Evolutionary conservation across 345 rosid species (phyloP).

Genomic region (Eutrema japonicum): DNA sequence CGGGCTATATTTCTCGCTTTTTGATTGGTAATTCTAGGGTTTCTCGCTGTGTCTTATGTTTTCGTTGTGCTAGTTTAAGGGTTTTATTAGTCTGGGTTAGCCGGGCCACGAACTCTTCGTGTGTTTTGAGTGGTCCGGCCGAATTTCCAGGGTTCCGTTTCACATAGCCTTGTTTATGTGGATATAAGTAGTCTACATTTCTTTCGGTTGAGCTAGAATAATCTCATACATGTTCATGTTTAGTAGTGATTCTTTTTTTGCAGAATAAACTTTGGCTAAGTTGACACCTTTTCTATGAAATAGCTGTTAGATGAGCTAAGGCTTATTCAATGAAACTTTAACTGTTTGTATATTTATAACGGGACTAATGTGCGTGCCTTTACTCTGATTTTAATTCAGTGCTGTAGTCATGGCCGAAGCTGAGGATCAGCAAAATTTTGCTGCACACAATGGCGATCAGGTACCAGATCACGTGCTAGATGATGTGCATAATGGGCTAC

Average conservation of each 20-base stretch:
- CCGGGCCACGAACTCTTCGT: not conserved
- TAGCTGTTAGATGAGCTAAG: not conserved
- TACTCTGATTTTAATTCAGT: not conserved
- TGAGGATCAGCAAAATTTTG: conserved; percentile 49
- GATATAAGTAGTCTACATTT: not conserved
- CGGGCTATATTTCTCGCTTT: not conserved
- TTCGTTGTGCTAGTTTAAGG: conserved; percentile 5
- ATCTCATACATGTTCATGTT: not conserved
- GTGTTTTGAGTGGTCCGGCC: not conserved
- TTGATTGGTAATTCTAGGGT: conserved; percentile 32
- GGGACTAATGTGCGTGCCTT: not conserved
- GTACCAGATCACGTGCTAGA: conserved; percentile 41
- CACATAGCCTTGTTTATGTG: not conserved
- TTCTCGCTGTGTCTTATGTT: conserved; percentile 11
- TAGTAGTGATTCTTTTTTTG: not conserved
- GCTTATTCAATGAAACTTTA: not conserved
- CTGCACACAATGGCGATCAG: conserved; percentile 49
- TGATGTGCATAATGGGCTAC: conserved; percentile 42
- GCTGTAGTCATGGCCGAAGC: conserved; percentile 46
- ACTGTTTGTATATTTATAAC: not conserved
- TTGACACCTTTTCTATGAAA: not conserved
- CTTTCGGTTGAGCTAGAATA: not conserved
- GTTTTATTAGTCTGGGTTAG: not conserved
- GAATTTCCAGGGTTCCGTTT: not conserved
- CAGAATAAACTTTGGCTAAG: not conserved